Evolutionary conservation across 2,329 filamentous ascomycete species (phyloP), one percentile per base, ranked within the genome.

Genomic region (Eutypa lata): DNA sequence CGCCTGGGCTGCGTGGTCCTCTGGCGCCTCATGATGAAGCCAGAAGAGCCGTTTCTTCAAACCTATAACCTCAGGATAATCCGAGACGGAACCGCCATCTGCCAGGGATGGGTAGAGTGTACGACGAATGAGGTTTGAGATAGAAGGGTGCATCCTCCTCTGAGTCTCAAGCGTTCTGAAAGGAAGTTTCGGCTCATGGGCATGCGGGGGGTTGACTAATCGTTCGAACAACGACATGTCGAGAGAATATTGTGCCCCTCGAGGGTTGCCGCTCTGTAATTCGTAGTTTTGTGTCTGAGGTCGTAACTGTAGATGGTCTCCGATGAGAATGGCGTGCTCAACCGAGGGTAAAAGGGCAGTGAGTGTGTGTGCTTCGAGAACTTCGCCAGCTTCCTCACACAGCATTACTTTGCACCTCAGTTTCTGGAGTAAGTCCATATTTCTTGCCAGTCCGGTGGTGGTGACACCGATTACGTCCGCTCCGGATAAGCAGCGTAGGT

Each of bases 331-430:
- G 6, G 75, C 69, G 53, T 89, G 85, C 62, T 88, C 76, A 0
- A 87, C 64, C 0, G 76, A 76, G 0, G 84, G 83, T 0, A 86
- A 69, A 3, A 89, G 64, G 0, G 84, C 76, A 0, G 82, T 81
- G 1, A 89, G 63, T 2, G 81, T 70, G 53, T 89, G 84, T 0
- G 81, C 74, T 63, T 90, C 87, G 31, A 89, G 71, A 0, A 89
- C 81, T 56, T 90, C 86, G 0, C 80, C 86, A 2, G 86, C 86
- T 61, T 90, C 86, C 63, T 90, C 86, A 33, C 82, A 87, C 1
- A 89, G 64, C 16, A 89, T 65, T 0, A 87, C 77, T 54, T 86
- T 86, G 31, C 72, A 70, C 7, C 68, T 62, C 2, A 86, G 54
- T 7, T 73, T 72, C 7, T 75, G 72, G 0, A 88, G 68, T 1